These are phyloP conservation scores for Pseudotsuga menziesii DNA, from an alignment of 75 land plant species.

Conservation along the genomic window DNA sequence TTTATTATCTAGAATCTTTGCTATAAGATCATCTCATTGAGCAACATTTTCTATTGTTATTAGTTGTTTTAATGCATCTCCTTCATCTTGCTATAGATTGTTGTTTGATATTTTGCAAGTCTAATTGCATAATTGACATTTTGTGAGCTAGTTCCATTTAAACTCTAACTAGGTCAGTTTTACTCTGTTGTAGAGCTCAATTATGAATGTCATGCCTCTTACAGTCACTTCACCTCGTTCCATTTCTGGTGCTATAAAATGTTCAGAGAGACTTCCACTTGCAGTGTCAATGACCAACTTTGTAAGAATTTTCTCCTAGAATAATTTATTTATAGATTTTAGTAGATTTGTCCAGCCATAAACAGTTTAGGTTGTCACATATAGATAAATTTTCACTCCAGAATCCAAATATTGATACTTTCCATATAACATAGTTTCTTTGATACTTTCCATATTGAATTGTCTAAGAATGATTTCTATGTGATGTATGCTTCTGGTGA, in stretches of 20 bases:
- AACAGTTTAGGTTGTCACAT: background rate
- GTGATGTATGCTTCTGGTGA: too few relatives aligned
- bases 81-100: too few relatives aligned
- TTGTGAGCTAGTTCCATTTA: too few relatives aligned
- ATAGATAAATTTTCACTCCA: background rate
- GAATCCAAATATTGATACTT: background rate
- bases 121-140: too few relatives aligned
- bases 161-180: background rate
- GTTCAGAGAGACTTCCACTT: constrained; percentile 34
- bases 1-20: too few relatives aligned
- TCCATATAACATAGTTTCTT: background rate
- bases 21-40: too few relatives aligned
- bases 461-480: too few relatives aligned
- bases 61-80: too few relatives aligned
- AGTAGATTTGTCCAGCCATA: background rate
- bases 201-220: constrained; percentile 25
- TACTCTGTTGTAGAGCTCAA: constrained; percentile 43
- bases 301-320: constrained; percentile 21
- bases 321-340: background rate
- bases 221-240: constrained; percentile 32
- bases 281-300: constrained; percentile 42
- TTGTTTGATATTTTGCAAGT: too few relatives aligned
- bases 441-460: background rate
- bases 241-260: constrained; percentile 30
- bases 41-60: too few relatives aligned